These are phyloP conservation scores for Sergeia podlipaevii DNA, from an alignment of 208 protist species.

Conservation along the genomic window DNA sequence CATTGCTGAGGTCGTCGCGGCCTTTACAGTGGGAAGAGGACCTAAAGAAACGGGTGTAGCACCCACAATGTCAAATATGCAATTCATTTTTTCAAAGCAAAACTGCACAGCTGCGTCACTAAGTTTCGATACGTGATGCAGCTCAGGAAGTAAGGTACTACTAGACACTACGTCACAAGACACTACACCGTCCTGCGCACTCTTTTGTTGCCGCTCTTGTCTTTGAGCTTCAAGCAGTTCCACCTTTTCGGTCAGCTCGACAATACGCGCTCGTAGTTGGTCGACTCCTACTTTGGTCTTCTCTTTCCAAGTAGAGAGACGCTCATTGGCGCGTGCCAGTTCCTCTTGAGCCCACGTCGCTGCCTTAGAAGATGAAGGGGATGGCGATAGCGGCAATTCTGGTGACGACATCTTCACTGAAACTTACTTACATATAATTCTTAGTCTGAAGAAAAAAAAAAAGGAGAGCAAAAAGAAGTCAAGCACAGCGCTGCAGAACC, in stretches of 20 bases:
- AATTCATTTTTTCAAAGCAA: too few relatives aligned
- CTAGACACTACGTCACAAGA: too few relatives aligned
- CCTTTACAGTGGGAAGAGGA: too few relatives aligned
- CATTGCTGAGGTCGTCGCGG: too few relatives aligned
- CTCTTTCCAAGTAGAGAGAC: constrained; percentile 68
- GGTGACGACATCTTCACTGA: too few relatives aligned
- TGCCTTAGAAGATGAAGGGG: constrained; percentile 15
- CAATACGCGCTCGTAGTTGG: constrained; percentile 55
- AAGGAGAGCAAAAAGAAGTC: constrained; percentile 7
- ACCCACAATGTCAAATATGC: too few relatives aligned
- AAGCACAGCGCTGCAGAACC: too few relatives aligned
- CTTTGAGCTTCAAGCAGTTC: constrained; percentile 11
- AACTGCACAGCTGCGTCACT: too few relatives aligned
- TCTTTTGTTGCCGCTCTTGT: not conserved
- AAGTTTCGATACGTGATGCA: too few relatives aligned
- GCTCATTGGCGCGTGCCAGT: constrained; percentile 44
- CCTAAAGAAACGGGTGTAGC: too few relatives aligned
- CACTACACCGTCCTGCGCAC: not conserved
- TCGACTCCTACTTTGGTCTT: constrained; percentile 73
- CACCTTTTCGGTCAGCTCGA: constrained; percentile 40
- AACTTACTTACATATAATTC: constrained; percentile 4
- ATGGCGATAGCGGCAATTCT: too few relatives aligned
- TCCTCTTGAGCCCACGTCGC: constrained; percentile 36
- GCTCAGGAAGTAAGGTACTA: too few relatives aligned
- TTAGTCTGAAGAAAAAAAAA: not conserved